Percentiles rank a stretch among this genome's conserved stretches.
These are phyloP conservation scores for Lumnitzera littorea DNA, from an alignment of 345 rosid species.

Conservation along the genomic window DNA sequence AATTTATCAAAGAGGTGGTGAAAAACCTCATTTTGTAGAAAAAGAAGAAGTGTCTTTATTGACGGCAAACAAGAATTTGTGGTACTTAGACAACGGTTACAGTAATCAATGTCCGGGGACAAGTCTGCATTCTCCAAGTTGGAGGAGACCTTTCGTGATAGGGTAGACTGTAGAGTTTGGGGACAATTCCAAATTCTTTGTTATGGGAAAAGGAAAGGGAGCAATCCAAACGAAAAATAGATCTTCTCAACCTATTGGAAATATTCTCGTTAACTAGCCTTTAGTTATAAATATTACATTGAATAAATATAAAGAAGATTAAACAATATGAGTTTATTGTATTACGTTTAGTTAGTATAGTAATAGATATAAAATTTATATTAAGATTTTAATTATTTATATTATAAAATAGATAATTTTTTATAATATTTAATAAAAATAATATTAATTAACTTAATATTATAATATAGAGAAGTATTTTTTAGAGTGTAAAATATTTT, in stretches of 20 bases:
- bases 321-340: too few relatives aligned
- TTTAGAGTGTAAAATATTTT: too few relatives aligned
- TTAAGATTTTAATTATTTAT: too few relatives aligned
- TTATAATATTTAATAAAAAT: too few relatives aligned
- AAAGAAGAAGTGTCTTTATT: conserved; percentile 2
- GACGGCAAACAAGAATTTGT: not conserved
- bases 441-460: too few relatives aligned
- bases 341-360: too few relatives aligned
- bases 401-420: too few relatives aligned
- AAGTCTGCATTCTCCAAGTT: not conserved
- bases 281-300: too few relatives aligned
- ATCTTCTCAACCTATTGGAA: not conserved
- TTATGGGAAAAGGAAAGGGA: not conserved
- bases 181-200: not conserved
- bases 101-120: conserved; percentile 11
- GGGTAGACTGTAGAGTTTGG: not conserved
- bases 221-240: not conserved
- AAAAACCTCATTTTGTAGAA: not conserved
- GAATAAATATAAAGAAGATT: too few relatives aligned
- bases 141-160: too few relatives aligned
- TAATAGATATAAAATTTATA: too few relatives aligned
- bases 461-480: too few relatives aligned
- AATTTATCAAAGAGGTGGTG: not conserved
- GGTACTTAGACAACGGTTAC: conserved; percentile 2
- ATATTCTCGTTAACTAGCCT: not conserved